These are phyloP conservation scores for Borovskyia barvae DNA, from an alignment of 208 protist species.

Conservation along the genomic window DNA sequence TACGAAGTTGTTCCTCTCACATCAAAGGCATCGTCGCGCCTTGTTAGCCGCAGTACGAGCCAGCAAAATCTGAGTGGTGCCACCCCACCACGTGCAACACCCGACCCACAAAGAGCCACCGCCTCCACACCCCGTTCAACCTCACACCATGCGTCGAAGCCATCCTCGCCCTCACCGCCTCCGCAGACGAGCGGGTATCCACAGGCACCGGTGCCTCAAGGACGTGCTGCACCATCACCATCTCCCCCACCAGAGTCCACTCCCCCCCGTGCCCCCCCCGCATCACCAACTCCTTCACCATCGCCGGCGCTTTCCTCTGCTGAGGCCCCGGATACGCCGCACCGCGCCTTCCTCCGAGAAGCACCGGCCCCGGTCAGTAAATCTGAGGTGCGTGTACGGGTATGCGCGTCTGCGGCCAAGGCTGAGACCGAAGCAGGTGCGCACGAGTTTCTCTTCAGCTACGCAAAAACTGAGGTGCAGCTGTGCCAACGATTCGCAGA, in stretches of 20 bases:
- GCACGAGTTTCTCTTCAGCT: constrained; percentile 26
- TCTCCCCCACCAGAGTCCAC: too few species aligned
- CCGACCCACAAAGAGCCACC: not conserved
- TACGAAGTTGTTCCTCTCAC: constrained; percentile 9
- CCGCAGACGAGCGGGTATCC: too few species aligned
- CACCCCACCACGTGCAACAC: not conserved
- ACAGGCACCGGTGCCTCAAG: too few species aligned
- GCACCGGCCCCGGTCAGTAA: not conserved
- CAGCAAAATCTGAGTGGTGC: not conserved
- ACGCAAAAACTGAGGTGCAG: constrained; percentile 22
- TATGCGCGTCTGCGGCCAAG: not conserved
- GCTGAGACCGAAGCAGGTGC: not conserved
- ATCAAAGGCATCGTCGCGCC: not conserved
- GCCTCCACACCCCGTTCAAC: not conserved
- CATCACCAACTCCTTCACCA: too few species aligned
- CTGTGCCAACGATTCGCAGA: constrained; percentile 25
- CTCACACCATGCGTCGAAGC: too few species aligned
- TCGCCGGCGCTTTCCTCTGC: not conserved
- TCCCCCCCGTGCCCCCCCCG: too few species aligned
- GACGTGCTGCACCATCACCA: too few species aligned
- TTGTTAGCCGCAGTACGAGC: constrained; percentile 1
- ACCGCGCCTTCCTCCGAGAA: constrained; percentile 8
- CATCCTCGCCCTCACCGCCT: too few species aligned
- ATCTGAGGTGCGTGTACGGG: constrained; percentile 18
- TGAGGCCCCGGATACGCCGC: not conserved